These are phyloP conservation scores for Alopecurus myosuroides DNA, from an alignment of 176 grass and related monocot species.

Conservation along the genomic window DNA sequence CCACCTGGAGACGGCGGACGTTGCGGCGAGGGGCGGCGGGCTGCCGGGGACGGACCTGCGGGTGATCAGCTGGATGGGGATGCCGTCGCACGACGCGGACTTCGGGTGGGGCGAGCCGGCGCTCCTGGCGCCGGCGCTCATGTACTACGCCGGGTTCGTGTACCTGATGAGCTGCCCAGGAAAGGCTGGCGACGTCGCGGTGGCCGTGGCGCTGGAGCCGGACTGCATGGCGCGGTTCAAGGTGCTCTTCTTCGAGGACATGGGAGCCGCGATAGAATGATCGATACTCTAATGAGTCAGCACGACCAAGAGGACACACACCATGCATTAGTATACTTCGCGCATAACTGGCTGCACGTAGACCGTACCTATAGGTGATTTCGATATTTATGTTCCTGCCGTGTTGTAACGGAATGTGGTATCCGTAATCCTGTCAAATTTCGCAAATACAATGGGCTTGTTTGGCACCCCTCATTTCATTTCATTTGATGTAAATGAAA, in stretches of 20 bases:
- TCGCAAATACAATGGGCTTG: too few relatives aligned
- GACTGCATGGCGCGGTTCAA: conserved; percentile 36
- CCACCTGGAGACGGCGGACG: conserved; percentile 31
- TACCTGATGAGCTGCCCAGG: conserved; percentile 38
- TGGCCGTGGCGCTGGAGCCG: conserved; percentile 41
- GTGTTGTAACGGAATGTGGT: too few relatives aligned
- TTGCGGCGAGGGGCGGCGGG: background rate
- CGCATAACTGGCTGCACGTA: too few relatives aligned
- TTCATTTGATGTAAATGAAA: too few relatives aligned
- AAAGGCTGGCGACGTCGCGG: conserved; percentile 33
- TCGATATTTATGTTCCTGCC: too few relatives aligned
- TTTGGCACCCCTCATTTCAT: too few relatives aligned
- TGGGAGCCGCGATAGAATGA: conserved; percentile 13
- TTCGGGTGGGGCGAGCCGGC: conserved; percentile 58
- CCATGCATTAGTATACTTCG: too few relatives aligned
- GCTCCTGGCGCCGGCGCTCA: conserved; percentile 33
- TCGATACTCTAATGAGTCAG: background rate
- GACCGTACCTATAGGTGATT: too few relatives aligned
- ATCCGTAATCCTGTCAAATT: too few relatives aligned
- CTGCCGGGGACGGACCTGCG: conserved; percentile 27
- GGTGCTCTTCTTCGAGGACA: conserved; percentile 43
- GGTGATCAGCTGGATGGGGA: conserved; percentile 52
- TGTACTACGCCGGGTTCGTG: conserved; percentile 37
- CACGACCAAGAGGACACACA: background rate
- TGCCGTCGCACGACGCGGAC: conserved; percentile 51